Percentiles rank a stretch among this genome's conserved stretches.
These are phyloP conservation scores for Psidium friedrichsthalianum DNA, from an alignment of 345 rosid genomes.

Conservation along the genomic window DNA sequence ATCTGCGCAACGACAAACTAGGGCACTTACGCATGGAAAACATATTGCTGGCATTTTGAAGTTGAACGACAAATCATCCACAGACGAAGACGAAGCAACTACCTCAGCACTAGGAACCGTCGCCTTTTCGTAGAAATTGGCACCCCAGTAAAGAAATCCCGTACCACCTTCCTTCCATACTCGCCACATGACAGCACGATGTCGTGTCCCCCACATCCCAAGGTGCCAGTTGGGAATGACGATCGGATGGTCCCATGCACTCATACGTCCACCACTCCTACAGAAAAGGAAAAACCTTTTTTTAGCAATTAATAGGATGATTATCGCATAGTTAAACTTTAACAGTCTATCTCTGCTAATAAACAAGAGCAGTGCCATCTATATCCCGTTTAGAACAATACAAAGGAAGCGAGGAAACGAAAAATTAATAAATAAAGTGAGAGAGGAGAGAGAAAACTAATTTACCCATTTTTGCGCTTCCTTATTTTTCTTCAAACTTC, in stretches of 20 bases:
- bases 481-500: background rate
- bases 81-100: constrained; percentile 4
- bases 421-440: background rate
- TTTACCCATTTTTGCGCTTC: background rate
- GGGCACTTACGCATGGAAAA: background rate
- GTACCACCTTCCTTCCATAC: constrained; percentile 99
- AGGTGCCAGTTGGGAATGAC: constrained; percentile 97
- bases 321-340: background rate
- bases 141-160: constrained; percentile 96
- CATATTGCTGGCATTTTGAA: background rate
- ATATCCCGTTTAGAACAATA: background rate
- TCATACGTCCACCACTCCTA: constrained; percentile 99
- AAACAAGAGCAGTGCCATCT: background rate
- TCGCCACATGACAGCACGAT: constrained; percentile 97
- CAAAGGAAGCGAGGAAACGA: background rate
- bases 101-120: constrained; percentile 94
- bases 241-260: constrained; percentile 97
- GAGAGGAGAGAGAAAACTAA: background rate
- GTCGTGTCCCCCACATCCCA: constrained; percentile 97
- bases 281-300: background rate
- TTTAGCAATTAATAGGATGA: background rate
- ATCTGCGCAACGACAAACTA: constrained; percentile 33
- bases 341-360: background rate
- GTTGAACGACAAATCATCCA: background rate
- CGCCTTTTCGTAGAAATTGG: constrained; percentile 93